Conservation (phyloP, 1,139 yeast species). For the Yamadazyma aaseri region DNA sequence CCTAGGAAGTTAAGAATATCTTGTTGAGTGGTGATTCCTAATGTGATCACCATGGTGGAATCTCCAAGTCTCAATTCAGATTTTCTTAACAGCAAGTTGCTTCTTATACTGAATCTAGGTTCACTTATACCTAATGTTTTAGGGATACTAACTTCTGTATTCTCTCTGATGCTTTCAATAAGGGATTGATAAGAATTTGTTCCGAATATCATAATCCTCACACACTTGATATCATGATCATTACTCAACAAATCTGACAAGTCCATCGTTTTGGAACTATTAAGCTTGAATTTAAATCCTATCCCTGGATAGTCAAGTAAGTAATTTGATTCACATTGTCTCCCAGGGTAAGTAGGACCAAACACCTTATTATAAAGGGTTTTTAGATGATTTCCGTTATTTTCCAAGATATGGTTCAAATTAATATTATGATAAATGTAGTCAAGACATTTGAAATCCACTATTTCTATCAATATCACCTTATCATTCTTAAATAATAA, state of each 20-base stretch:
- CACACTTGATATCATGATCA: conserved; percentile 36
- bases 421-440: conserved; percentile 33
- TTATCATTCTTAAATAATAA: conserved; percentile 41
- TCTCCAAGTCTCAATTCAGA: conserved; percentile 11
- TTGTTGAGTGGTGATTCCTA: conserved; percentile 51
- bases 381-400: conserved; percentile 24
- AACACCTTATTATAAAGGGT: conserved; percentile 54
- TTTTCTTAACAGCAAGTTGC: conserved; percentile 15
- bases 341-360: conserved; percentile 67
- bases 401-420: conserved; percentile 5
- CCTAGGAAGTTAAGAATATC: conserved; percentile 48
- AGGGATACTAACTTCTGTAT: not conserved
- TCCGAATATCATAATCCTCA: conserved; percentile 34
- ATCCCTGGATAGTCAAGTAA: conserved; percentile 56
- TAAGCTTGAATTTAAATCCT: conserved; percentile 39
- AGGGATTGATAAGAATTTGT: conserved; percentile 31
- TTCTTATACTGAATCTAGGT: conserved; percentile 11
- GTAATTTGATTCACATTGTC: conserved; percentile 25
- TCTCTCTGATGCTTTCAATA: conserved; percentile 4
- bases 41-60: conserved; percentile 13
- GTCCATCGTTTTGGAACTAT: conserved; percentile 12
- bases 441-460: conserved; percentile 19
- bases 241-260: conserved; percentile 34
- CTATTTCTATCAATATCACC: conserved; percentile 47
- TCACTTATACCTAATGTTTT: not conserved